A percentile compares a stretch with the other conserved stretches of the same genome.
Conservation (phyloP, 169 alveolate genomes). For the Amoebophrya sp. region DNA sequence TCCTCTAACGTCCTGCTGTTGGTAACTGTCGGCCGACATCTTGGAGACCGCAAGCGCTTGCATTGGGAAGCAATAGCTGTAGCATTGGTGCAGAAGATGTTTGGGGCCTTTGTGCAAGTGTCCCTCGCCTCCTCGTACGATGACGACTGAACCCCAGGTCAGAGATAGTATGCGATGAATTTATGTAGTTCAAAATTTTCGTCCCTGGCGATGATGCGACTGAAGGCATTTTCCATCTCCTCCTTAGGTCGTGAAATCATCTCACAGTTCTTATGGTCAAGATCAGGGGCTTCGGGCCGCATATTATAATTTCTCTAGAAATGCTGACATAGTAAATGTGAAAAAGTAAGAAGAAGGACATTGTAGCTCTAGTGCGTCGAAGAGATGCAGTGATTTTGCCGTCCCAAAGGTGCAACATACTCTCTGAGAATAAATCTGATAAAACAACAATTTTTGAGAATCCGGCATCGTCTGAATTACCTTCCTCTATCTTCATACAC, state of each 20-base stretch:
- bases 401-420: too few relatives aligned
- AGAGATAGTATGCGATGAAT: too few relatives aligned
- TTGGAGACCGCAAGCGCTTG: not conserved
- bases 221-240: not conserved
- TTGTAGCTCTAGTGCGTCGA: too few relatives aligned
- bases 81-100: not conserved
- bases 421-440: too few relatives aligned
- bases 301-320: not conserved
- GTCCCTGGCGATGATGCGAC: not conserved
- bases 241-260: not conserved
- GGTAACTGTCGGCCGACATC: not conserved
- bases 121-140: not conserved
- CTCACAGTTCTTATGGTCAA: too few relatives aligned
- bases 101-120: not conserved
- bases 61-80: not conserved
- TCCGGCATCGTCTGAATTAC: too few relatives aligned
- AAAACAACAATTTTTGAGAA: too few relatives aligned
- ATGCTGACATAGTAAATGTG: too few relatives aligned
- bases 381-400: too few relatives aligned
- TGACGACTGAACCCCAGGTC: not conserved
- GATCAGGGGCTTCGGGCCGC: not conserved
- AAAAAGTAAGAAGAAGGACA: too few relatives aligned
- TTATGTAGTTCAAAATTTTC: not conserved
- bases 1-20: not conserved
- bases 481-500: too few relatives aligned